Conservation (phyloP, 805 yeast species). For the Lipomyces sp. region DNA sequence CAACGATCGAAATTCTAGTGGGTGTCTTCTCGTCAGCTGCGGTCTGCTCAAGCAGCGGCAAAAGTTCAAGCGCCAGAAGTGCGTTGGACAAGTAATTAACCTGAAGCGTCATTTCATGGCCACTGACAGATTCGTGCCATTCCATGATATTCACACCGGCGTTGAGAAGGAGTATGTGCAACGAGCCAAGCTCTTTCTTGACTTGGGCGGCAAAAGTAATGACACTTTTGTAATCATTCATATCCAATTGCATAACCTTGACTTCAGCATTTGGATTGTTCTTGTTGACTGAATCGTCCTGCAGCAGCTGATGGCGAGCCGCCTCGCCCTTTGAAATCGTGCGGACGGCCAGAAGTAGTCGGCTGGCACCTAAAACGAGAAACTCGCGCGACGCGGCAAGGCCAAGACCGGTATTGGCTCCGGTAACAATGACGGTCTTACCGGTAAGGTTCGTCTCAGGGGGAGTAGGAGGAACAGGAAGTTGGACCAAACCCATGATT, state of each 20-base stretch:
- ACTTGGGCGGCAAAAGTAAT: not conserved
- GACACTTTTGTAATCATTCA: constrained; percentile 11
- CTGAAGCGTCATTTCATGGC: constrained; percentile 9
- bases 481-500: not conserved
- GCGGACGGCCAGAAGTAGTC: constrained; percentile 20
- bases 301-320: constrained; percentile 4
- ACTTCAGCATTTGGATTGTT: not conserved
- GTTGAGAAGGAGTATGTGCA: not conserved
- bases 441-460: not conserved
- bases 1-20: constrained; percentile 5
- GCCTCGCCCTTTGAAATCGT: constrained; percentile 10
- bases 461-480: not conserved
- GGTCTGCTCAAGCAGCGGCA: constrained; percentile 12
- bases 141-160: not conserved
- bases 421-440: constrained; percentile 25
- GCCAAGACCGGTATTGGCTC: constrained; percentile 21
- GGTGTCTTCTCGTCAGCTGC: not conserved
- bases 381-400: constrained; percentile 21
- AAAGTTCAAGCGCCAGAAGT: constrained; percentile 5
- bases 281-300: constrained; percentile 1
- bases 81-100: constrained; percentile 10
- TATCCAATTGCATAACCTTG: constrained; percentile 16
- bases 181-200: not conserved
- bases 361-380: not conserved
- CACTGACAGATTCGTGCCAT: constrained; percentile 5